These are phyloP conservation scores for Gossypium ekmanianum DNA, from an alignment of 345 rosid genomes.

Conservation along the genomic window DNA sequence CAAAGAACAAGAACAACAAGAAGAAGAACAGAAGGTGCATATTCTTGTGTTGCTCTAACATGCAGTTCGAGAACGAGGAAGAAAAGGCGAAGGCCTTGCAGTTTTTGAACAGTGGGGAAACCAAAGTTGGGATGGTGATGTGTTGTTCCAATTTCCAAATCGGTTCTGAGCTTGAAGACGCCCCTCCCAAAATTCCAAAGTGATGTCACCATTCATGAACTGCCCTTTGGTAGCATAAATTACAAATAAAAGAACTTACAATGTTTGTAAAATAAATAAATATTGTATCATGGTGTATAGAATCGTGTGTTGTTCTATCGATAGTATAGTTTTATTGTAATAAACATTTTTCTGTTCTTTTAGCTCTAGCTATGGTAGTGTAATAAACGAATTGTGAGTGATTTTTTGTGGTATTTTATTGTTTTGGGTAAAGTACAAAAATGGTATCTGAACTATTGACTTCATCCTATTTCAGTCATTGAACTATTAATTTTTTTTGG, in stretches of 20 bases:
- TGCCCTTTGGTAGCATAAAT: neutral
- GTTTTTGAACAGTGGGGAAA: neutral
- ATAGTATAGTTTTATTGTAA: neutral
- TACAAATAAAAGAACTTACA: too few relatives aligned
- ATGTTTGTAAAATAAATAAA: neutral
- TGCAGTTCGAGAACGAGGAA: slow-evolving; percentile 8
- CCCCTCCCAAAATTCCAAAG: neutral
- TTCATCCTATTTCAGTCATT: too few relatives aligned
- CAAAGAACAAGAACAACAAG: too few relatives aligned
- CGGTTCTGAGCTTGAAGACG: neutral
- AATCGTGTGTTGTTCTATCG: neutral
- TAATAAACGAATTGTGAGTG: neutral
- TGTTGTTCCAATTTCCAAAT: slow-evolving; percentile 6
- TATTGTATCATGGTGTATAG: neutral
- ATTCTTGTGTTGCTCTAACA: neutral
- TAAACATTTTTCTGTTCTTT: neutral
- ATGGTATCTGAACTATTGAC: too few relatives aligned
- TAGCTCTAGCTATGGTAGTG: neutral
- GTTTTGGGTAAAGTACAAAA: neutral
- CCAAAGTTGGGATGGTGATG: slow-evolving; percentile 3
- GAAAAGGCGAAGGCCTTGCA: neutral
- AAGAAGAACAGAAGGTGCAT: neutral
- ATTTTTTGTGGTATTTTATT: neutral
- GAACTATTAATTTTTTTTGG: too few relatives aligned
- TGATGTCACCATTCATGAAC: neutral